Conservation (phyloP, 2,329 filamentous ascomycete genomes). For the Penicillium sp. region DNA sequence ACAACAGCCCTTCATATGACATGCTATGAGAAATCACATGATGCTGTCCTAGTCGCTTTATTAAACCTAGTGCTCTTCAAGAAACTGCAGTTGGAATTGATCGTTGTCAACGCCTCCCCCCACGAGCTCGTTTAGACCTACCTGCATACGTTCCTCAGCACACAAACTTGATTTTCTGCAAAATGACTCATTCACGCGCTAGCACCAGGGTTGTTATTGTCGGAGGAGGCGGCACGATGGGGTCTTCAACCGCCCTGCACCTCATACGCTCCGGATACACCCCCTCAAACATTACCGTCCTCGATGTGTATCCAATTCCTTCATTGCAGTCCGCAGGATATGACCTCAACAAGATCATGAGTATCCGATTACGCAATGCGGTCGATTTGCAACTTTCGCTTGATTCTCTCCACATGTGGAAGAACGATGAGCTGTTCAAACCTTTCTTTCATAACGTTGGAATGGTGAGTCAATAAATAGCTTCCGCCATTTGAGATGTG, state of each 20-base stretch:
- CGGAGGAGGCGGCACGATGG: constrained; percentile 48
- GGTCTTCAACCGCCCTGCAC: constrained; percentile 48
- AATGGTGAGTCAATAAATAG: constrained; percentile 26
- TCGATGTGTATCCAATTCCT: constrained; percentile 46
- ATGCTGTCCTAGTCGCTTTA: background rate
- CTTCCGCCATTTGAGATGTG: background rate
- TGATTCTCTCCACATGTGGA: constrained; percentile 41
- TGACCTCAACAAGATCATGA: constrained; percentile 48
- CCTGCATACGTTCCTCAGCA: no score
- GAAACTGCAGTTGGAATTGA: background rate
- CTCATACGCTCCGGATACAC: constrained; percentile 44
- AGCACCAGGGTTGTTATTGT: constrained; percentile 22
- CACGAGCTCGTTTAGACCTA: background rate
- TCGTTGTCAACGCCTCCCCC: no score
- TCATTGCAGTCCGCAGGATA: constrained; percentile 47
- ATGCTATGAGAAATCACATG: background rate
- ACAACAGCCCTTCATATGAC: background rate
- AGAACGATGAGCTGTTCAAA: constrained; percentile 43
- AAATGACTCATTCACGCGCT: constrained; percentile 6
- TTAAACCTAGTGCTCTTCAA: background rate
- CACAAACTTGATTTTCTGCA: background rate
- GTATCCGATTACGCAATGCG: constrained; percentile 11
- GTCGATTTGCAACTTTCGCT: constrained; percentile 14
- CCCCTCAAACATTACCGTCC: constrained; percentile 43
- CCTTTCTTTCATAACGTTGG: constrained; percentile 46